A percentile compares a stretch with the other conserved stretches of the same genome.
Conservation (phyloP, 2,329 filamentous ascomycete genomes). For the Penicillium sp. region DNA sequence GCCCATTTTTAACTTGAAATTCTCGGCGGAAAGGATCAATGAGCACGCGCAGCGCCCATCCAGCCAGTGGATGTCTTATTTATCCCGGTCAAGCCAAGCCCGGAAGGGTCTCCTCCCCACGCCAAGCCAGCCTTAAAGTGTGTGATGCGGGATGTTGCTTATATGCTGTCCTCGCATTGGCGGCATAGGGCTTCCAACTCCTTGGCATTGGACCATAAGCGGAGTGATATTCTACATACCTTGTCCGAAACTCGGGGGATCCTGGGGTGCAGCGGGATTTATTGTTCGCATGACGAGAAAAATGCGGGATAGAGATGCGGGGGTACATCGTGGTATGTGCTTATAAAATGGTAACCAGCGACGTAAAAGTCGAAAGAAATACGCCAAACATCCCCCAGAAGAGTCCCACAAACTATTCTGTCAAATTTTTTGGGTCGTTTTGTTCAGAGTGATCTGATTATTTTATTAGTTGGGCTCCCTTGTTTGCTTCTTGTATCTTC, state of each 20-base stretch:
- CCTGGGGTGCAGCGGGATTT: slow-evolving; percentile 6
- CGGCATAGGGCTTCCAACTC: slow-evolving; percentile 14
- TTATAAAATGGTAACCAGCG: slow-evolving; percentile 13
- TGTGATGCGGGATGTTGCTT: slow-evolving; percentile 5
- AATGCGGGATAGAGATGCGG: slow-evolving; percentile 15
- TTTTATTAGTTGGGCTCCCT: background rate
- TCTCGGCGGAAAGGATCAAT: slow-evolving; percentile 10
- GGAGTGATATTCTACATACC: slow-evolving; percentile 15
- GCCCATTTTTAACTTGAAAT: background rate
- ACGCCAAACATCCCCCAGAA: background rate
- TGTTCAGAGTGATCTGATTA: background rate
- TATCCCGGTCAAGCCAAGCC: slow-evolving; percentile 10
- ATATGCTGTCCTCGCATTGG: slow-evolving; percentile 13
- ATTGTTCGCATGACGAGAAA: slow-evolving; percentile 4
- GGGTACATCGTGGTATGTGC: background rate
- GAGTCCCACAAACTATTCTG: background rate
- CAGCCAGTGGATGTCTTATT: background rate
- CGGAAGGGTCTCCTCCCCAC: slow-evolving; percentile 11
- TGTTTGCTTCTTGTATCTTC: background rate
- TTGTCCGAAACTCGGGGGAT: slow-evolving; percentile 9
- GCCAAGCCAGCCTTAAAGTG: slow-evolving; percentile 14
- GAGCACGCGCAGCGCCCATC: slow-evolving; percentile 3
- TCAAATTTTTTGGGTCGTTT: background rate
- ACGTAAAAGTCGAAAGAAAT: background rate
- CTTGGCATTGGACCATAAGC: slow-evolving; percentile 24